These are phyloP conservation scores for Fraxinus albicans DNA, from an alignment of 305 asterid species.

Conservation along the genomic window DNA sequence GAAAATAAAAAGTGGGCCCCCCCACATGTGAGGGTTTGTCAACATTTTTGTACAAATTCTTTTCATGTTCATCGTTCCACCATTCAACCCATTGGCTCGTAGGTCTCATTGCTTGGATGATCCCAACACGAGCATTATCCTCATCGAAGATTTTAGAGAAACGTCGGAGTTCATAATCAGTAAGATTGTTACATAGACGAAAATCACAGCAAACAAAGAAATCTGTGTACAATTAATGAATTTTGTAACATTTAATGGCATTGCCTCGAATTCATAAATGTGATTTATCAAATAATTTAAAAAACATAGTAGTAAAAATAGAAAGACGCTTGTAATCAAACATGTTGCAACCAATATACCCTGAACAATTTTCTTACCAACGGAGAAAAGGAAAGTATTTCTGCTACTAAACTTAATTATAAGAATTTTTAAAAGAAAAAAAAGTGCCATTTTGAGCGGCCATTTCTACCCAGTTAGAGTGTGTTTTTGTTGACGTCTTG, in stretches of 20 bases:
- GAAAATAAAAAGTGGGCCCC: no score
- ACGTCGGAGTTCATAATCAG: background rate
- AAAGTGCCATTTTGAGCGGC: no score
- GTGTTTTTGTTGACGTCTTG: no score
- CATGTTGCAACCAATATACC: no score
- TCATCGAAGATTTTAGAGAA: background rate
- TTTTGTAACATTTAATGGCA: background rate
- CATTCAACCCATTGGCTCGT: no score
- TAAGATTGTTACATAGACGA: background rate
- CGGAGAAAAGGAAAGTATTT: no score
- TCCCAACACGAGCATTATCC: background rate
- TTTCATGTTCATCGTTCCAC: no score
- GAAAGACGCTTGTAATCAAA: background rate
- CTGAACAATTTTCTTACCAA: no score
- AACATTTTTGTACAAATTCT: no score
- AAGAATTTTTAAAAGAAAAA: background rate
- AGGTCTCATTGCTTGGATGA: background rate
- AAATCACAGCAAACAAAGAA: background rate
- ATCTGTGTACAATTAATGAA: background rate
- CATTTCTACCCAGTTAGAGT: no score
- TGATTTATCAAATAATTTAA: background rate
- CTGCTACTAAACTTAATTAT: background rate
- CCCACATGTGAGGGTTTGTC: no score
- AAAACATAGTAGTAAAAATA: no score
- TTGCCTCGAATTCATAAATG: background rate